Conservation (phyloP, 768 basidiomycete species). For the Boletus insuetus region DNA sequence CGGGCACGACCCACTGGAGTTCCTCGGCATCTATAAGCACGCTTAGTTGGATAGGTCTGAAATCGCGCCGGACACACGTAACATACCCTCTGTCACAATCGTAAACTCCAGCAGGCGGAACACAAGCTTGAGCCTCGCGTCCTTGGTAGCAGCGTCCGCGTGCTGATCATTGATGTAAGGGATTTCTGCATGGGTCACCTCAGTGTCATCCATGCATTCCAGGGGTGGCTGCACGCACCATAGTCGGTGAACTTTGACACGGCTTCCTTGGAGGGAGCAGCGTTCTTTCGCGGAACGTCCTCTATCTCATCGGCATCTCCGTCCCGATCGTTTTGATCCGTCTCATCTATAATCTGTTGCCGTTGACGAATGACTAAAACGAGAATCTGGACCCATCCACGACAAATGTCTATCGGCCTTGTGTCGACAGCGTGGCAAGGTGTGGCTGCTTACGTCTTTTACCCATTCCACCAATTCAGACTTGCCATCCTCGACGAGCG, state of each 20-base stretch:
- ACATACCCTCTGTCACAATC: slow-evolving; percentile 62
- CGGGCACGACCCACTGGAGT: slow-evolving; percentile 83
- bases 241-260: slow-evolving; percentile 69
- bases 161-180: slow-evolving; percentile 74
- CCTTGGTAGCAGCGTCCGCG: slow-evolving; percentile 72
- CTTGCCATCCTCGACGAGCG: slow-evolving; percentile 65
- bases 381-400: slow-evolving; percentile 49
- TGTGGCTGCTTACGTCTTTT: slow-evolving; percentile 60
- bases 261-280: slow-evolving; percentile 65
- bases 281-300: slow-evolving; percentile 24
- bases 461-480: slow-evolving; percentile 72
- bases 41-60: slow-evolving; percentile 7
- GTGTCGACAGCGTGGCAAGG: slow-evolving; percentile 18
- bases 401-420: slow-evolving; percentile 15
- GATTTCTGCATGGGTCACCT: slow-evolving; percentile 51
- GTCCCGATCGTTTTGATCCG: slow-evolving; percentile 43
- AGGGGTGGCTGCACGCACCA: slow-evolving; percentile 46
- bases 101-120: slow-evolving; percentile 77
- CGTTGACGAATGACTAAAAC: slow-evolving; percentile 57
- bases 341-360: slow-evolving; percentile 58
- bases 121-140: slow-evolving; percentile 79
- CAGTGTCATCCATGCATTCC: background rate
- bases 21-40: slow-evolving; percentile 56
- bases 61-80: background rate
- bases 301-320: slow-evolving; percentile 36